Conservation (phyloP, 306 rosid genomes). For the Rubus parviflorus region DNA sequence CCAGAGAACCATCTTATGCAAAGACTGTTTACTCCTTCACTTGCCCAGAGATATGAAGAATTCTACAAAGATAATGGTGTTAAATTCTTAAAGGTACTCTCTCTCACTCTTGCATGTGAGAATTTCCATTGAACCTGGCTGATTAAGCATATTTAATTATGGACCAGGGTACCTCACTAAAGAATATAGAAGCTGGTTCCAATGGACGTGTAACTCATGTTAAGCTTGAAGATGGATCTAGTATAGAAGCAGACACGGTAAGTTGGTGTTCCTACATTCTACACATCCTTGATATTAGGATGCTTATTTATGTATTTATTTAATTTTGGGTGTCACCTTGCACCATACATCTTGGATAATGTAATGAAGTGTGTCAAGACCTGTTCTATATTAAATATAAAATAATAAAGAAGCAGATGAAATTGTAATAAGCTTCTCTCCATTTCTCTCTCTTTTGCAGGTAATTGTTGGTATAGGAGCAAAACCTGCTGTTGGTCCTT, state of each 20-base stretch:
- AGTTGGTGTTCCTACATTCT: slow-evolving; percentile 1
- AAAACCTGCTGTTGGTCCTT: slow-evolving; percentile 81
- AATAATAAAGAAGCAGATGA: background rate
- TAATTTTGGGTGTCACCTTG: slow-evolving; percentile 9
- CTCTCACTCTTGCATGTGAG: slow-evolving; percentile 5
- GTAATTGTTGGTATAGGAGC: slow-evolving; percentile 88
- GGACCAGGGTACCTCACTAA: slow-evolving; percentile 69
- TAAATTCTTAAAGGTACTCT: slow-evolving; percentile 69
- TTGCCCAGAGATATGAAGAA: slow-evolving; percentile 80
- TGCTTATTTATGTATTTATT: background rate
- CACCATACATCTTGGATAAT: slow-evolving; percentile 11
- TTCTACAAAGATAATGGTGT: slow-evolving; percentile 84
- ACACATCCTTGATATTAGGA: slow-evolving; percentile 4
- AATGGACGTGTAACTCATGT: slow-evolving; percentile 64
- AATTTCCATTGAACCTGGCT: background rate
- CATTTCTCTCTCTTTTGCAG: slow-evolving; percentile 40
- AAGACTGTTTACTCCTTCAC: slow-evolving; percentile 91
- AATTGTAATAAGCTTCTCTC: slow-evolving; percentile 10
- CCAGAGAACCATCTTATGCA: slow-evolving; percentile 79
- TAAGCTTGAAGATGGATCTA: slow-evolving; percentile 81
- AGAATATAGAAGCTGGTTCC: slow-evolving; percentile 74
- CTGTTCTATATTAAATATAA: slow-evolving; percentile 1
- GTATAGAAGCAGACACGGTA: slow-evolving; percentile 83
- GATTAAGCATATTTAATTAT: slow-evolving; percentile 31
- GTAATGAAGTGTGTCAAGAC: background rate